A percentile compares a stretch with the other conserved stretches of the same genome.
These are phyloP conservation scores for Gossypium bickii DNA, from an alignment of 345 rosid genomes.

Conservation along the genomic window DNA sequence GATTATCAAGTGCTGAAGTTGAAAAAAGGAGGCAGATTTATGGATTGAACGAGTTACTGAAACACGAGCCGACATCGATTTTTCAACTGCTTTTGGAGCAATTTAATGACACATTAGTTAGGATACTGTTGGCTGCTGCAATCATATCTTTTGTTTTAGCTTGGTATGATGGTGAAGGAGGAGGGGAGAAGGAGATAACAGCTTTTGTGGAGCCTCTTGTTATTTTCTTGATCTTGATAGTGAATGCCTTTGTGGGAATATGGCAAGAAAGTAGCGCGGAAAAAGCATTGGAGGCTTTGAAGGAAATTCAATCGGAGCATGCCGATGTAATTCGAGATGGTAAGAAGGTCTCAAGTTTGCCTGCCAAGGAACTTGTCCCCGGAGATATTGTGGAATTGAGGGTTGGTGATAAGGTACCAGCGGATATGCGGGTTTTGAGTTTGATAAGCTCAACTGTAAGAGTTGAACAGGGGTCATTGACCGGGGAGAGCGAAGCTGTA, in stretches of 20 bases:
- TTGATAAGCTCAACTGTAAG: constrained; percentile 76
- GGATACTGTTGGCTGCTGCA: constrained; percentile 77
- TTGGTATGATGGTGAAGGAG: constrained; percentile 73
- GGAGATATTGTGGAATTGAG: constrained; percentile 84
- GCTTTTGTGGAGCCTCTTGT: constrained; percentile 95
- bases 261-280: constrained; percentile 95
- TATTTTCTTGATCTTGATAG: constrained; percentile 82
- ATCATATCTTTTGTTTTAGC: constrained; percentile 75
- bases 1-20: constrained; percentile 53
- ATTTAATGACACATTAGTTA: constrained; percentile 77
- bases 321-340: constrained; percentile 73
- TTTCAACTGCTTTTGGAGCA: constrained; percentile 69
- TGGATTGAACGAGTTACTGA: constrained; percentile 81
- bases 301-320: constrained; percentile 84
- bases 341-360: constrained; percentile 33
- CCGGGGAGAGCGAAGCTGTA: constrained; percentile 92
- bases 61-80: constrained; percentile 63
- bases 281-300: constrained; percentile 88
- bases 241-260: constrained; percentile 81
- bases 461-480: constrained; percentile 84
- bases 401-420: constrained; percentile 93
- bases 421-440: constrained; percentile 74
- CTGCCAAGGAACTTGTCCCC: constrained; percentile 84
- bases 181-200: constrained; percentile 82
- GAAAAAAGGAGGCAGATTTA: constrained; percentile 42